These are phyloP conservation scores for Globisporangium radiosum DNA, from an alignment of 352 stramenopile genomes.

Conservation along the genomic window DNA sequence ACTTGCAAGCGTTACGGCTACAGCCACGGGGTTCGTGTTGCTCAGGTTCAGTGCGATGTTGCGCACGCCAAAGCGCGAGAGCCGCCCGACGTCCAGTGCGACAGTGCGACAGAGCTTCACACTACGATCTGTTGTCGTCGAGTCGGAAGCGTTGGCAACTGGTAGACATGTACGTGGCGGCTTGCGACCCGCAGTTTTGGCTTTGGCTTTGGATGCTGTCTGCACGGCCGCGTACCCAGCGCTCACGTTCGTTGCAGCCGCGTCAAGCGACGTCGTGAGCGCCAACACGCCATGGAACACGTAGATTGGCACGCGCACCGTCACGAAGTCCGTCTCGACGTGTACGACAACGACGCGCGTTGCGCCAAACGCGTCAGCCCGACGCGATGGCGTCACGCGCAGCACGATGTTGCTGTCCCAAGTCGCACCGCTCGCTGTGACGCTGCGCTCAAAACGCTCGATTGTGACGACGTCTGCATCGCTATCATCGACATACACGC, in stretches of 20 bases:
- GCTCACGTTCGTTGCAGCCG: background rate
- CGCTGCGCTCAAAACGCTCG: constrained; percentile 19
- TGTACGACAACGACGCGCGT: constrained; percentile 20
- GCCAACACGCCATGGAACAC: constrained; percentile 33
- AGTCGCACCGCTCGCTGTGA: constrained; percentile 15
- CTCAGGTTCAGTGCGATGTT: constrained; percentile 32
- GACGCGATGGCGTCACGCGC: constrained; percentile 14
- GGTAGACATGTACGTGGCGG: constrained; percentile 2
- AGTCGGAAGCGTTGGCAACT: background rate
- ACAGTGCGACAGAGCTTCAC: constrained; percentile 33
- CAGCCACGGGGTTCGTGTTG: constrained; percentile 39
- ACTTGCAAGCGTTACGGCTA: constrained; percentile 19
- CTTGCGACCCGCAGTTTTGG: background rate
- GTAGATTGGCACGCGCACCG: constrained; percentile 23
- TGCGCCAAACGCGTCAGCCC: background rate
- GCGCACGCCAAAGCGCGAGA: constrained; percentile 20
- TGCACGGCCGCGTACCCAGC: background rate
- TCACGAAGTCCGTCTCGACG: constrained; percentile 37
- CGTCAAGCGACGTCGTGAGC: background rate
- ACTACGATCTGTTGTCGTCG: too few species aligned
- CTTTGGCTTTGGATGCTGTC: too few species aligned
- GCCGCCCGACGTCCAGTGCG: constrained; percentile 34
- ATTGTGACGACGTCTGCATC: constrained; percentile 21
- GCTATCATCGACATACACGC: constrained; percentile 24
- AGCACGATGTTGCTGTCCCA: constrained; percentile 26